Evolutionary conservation across 2,329 filamentous ascomycete genomes (phyloP), one percentile per base, ranked within the genome.

Genomic region (Kalaharituber pfeilii): DNA sequence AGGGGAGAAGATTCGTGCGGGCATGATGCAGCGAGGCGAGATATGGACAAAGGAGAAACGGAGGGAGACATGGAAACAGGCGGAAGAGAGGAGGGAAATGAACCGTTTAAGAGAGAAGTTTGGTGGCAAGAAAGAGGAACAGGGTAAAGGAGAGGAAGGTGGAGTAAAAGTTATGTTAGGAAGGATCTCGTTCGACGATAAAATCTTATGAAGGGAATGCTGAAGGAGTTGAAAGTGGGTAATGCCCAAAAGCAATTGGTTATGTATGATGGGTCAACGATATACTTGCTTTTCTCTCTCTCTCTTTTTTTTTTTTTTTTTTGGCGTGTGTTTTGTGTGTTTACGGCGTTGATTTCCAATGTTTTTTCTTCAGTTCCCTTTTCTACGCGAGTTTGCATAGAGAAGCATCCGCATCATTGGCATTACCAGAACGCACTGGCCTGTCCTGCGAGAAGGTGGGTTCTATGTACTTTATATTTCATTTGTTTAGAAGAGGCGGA

Each of bases 21-120:
- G n/a, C 5, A 47, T 18, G 42, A 22, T 47, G 13, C n/a, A 47
- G 5, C 4, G 1, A 13, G 42, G 42, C 11, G n/a, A 47, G 42
- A 47, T 51, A 49, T 22, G 51, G 52, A 30, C 24, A 27, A 26
- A 11, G 44, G 29, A 33, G 44, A 33, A 29, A 29, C 24, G 42
- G 54, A 54, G 54, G 50, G 5, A 50, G 2, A 54, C 18, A 7
- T 58, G 26, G 33, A 18, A 39, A 3, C 13, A 15, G 33, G 3
- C 15, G 52, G 2, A 50, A 22, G 56, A 57, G 3, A 27, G 25
- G 8, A 56, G 54, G 11, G 26, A 51, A 15, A 49, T 61, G 18
- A 52, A 52, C 29, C 52, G 42, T 18, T 24, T 25, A 18, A 22
- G 5, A 33, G 44, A 9, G 27, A 45, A 22, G 30, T 11, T 22